phyloP scores from a whole-genome alignment of 2,329 filamentous ascomycete genomes.

The Botrytis cinerea region DNA sequence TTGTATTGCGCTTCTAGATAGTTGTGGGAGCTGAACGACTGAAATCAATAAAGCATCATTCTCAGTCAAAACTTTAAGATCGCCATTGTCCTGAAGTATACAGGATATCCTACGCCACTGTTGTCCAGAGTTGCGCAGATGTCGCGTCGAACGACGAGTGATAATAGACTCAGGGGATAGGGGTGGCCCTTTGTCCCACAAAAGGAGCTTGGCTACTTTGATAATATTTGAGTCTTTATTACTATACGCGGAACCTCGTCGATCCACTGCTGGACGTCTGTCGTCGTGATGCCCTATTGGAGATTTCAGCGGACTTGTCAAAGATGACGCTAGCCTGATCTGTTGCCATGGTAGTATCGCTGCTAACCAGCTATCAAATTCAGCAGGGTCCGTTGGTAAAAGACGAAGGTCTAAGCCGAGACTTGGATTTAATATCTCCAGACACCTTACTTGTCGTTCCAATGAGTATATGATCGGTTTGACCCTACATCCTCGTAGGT shows the following conservation, averaged over 20 bases:
- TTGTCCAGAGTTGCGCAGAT: slow-evolving; percentile 57
- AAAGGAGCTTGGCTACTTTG: slow-evolving; percentile 87
- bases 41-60: slow-evolving; percentile 78
- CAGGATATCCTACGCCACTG: slow-evolving; percentile 85
- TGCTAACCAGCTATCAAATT: slow-evolving; percentile 78
- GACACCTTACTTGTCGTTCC: slow-evolving; percentile 50
- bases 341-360: slow-evolving; percentile 82
- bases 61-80: slow-evolving; percentile 87
- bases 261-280: slow-evolving; percentile 41
- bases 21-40: slow-evolving; percentile 81
- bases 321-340: slow-evolving; percentile 53
- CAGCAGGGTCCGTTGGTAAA: slow-evolving; percentile 62
- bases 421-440: slow-evolving; percentile 57
- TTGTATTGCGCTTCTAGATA: slow-evolving; percentile 88
- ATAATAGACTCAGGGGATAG: slow-evolving; percentile 55
- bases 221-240: slow-evolving; percentile 84
- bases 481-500: slow-evolving; percentile 74
- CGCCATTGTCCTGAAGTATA: slow-evolving; percentile 91
- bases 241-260: slow-evolving; percentile 54
- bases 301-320: slow-evolving; percentile 30
- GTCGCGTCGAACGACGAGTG: slow-evolving; percentile 54
- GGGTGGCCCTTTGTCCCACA: slow-evolving; percentile 80
- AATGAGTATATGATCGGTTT: slow-evolving; percentile 52
- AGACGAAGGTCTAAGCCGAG: slow-evolving; percentile 63
- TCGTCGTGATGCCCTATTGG: slow-evolving; percentile 29